Conservation (phyloP, 768 basidiomycete genomes). For the Serendipita sp. region DNA sequence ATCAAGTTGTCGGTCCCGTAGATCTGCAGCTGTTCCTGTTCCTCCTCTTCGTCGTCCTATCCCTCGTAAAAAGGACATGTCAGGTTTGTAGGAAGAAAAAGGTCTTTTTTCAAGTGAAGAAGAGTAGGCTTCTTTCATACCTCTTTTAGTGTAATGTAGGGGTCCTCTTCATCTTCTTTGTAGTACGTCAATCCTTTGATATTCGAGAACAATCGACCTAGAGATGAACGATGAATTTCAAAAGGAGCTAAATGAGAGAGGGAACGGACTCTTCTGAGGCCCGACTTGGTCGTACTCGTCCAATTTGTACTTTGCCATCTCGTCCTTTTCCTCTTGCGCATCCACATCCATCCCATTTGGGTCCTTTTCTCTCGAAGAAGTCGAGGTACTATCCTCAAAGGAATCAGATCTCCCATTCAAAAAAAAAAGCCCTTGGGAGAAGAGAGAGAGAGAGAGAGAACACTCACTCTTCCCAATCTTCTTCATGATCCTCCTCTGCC, state of each 20-base stretch:
- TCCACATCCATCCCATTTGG: conserved; percentile 45
- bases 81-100: conserved; percentile 6
- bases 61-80: conserved; percentile 27
- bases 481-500: conserved; percentile 43
- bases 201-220: conserved; percentile 66
- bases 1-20: conserved; percentile 83
- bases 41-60: conserved; percentile 44
- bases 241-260: neutral
- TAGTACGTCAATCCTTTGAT: conserved; percentile 92
- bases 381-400: conserved; percentile 16
- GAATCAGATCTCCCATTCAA: conserved; percentile 6
- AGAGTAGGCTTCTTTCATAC: conserved; percentile 25
- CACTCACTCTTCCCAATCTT: conserved; percentile 81
- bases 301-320: conserved; percentile 73
- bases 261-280: neutral
- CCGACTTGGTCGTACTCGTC: conserved; percentile 75
- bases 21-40: conserved; percentile 79
- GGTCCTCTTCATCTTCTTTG: conserved; percentile 82
- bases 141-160: conserved; percentile 91
- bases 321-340: conserved; percentile 36
- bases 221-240: neutral
- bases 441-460: conserved; percentile 14
- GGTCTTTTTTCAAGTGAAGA: conserved; percentile 4
- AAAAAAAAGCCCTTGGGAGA: conserved; percentile 15
- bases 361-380: conserved; percentile 17